These are phyloP conservation scores for Lablab purpureus DNA, from an alignment of 306 rosid genomes.

Conservation along the genomic window DNA sequence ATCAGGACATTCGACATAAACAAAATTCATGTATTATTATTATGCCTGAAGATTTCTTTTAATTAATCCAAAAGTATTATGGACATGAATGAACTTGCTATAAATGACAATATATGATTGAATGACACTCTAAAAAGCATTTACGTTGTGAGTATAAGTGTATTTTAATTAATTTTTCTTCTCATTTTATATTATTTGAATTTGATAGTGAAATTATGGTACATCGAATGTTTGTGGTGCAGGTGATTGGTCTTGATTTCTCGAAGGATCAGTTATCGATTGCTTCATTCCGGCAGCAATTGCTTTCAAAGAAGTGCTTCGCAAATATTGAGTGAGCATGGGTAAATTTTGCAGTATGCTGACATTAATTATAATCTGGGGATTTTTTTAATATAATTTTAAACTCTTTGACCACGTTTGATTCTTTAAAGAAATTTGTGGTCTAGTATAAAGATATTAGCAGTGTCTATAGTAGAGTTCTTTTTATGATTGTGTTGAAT, in stretches of 20 bases:
- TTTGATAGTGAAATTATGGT: background rate
- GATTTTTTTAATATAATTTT: background rate
- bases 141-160: too few species aligned
- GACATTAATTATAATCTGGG: conserved; percentile 11
- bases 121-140: too few species aligned
- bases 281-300: conserved; percentile 68
- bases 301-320: conserved; percentile 52
- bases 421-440: background rate
- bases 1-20: too few species aligned
- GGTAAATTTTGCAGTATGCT: conserved; percentile 46
- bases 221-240: conserved; percentile 34
- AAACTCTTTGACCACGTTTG: background rate
- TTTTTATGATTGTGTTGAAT: conserved; percentile 5
- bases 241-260: conserved; percentile 78
- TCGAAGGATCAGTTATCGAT: conserved; percentile 67
- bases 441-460: background rate
- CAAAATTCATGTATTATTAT: too few species aligned
- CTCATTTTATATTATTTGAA: too few species aligned
- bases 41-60: too few species aligned
- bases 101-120: too few species aligned
- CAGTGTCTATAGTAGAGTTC: background rate
- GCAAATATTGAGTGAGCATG: conserved; percentile 75
- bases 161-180: background rate
- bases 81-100: too few species aligned
- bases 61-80: too few species aligned